Percentiles rank a stretch among this genome's conserved stretches.
phyloP scores from a whole-genome alignment of 352 stramenopile genomes.

The Globisporangium paroecandrum region DNA sequence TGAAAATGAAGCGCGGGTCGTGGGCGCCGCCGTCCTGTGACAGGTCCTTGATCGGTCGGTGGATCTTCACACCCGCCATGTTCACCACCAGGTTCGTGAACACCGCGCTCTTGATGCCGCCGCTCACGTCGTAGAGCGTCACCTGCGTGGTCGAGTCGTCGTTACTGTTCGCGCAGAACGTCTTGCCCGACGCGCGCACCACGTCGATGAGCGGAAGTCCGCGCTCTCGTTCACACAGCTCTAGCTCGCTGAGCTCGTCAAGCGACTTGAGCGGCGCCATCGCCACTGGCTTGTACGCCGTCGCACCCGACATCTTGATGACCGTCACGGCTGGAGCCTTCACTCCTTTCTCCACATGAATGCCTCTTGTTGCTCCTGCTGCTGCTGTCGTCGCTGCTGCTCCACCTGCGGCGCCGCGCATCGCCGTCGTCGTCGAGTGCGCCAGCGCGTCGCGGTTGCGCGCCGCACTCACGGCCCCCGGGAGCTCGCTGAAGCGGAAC shows the following conservation, averaged over 20 bases:
- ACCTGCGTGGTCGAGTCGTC: constrained; percentile 5
- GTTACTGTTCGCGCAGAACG: neutral
- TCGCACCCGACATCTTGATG: neutral
- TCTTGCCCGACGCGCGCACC: constrained; percentile 7
- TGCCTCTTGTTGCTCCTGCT: neutral
- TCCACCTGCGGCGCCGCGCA: neutral
- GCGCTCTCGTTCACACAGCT: constrained; percentile 12
- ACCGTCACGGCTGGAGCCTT: neutral
- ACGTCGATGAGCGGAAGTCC: constrained; percentile 10
- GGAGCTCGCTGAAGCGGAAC: constrained; percentile 10
- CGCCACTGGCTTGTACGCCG: neutral
- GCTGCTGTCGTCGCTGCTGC: neutral
- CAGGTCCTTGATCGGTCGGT: constrained; percentile 16
- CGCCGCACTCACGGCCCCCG: neutral
- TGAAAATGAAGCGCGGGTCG: constrained; percentile 23
- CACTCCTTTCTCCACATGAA: neutral
- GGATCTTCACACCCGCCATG: constrained; percentile 1
- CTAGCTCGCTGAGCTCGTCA: constrained; percentile 6
- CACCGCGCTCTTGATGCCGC: constrained; percentile 9
- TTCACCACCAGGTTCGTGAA: constrained; percentile 14
- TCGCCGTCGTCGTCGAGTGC: constrained; percentile 1
- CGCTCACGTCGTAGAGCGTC: constrained; percentile 8
- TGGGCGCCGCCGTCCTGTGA: constrained; percentile 24
- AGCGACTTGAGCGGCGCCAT: neutral
- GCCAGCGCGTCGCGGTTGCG: constrained; percentile 2